Base-by-base conservation (phyloP, 2,329 filamentous ascomycete genomes). In the Colletotrichum sojae region DNA sequence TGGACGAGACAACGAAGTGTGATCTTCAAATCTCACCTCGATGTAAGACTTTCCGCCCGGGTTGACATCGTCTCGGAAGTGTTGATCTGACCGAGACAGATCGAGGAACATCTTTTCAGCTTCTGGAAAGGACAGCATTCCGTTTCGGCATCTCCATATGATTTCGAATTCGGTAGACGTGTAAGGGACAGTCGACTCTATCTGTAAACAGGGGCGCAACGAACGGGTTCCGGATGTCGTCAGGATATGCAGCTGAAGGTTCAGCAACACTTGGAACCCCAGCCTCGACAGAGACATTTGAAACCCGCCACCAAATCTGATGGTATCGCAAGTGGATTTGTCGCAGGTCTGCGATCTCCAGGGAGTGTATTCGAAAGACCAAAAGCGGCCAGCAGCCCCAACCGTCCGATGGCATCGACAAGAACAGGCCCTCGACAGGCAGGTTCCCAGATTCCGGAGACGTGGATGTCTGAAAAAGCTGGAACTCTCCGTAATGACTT, bases 81-180 rank as follows among this genome's bases (percentile, higher is more conserved):
- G 6, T 10, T 22, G n/a, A 1, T 67, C 52, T 12, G 25, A n/a
- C 0, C 4, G 39, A 3, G 31, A 0, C 2, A 61, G 46, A 0
- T 66, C 15, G 0, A 1, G 27, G 4, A 66, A 48, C 4, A 25
- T 12, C 1, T 8, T 5, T 5, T 13, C 12, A 61, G 63, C 63
- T 5, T 48, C 39, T 13, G 53, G 3, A 9, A 53, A 39, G 0
- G 9, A 1, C 8, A 66, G 31, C 16, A 9, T 8, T 0, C 10
- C 6, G 0, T 25, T 39, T 1, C 10, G 0, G 20, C 36, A 54
- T 3, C 5, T 54, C 48, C 48, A 61, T 2, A 63, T 39, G 0
- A 67, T 31, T 18, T 67, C 64, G 25, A 67, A 67, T 5, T 52
- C 64, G 4, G 59, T 52, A 20, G 53, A 67, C 1, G 58, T 67